These are phyloP conservation scores for Marchantia paleacea DNA, from an alignment of 225 moss, liverwort and hornwort genomes.

Conservation along the genomic window DNA sequence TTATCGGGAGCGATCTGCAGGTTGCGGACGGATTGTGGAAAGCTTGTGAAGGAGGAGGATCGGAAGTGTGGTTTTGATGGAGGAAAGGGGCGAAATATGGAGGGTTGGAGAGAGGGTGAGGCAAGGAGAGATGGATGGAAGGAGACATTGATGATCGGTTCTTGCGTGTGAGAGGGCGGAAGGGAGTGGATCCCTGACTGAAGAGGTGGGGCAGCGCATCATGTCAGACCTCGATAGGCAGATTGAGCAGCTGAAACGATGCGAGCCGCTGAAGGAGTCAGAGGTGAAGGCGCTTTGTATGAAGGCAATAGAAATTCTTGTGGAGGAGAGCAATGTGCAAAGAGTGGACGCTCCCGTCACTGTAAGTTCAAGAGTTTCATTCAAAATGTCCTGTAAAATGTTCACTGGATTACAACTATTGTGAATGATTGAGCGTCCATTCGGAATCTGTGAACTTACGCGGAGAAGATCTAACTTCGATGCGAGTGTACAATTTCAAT, in stretches of 20 bases:
- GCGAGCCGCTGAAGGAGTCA: constrained; percentile 93
- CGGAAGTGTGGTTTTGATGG: constrained; percentile 13
- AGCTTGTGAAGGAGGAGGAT: not conserved
- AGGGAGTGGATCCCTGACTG: constrained; percentile 26
- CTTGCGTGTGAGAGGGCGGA: constrained; percentile 1
- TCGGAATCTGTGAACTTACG: not conserved
- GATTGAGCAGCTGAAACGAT: constrained; percentile 99
- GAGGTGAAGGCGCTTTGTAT: constrained; percentile 98
- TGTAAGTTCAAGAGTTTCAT: constrained; percentile 46
- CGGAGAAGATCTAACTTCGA: not conserved
- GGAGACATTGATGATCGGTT: constrained; percentile 8
- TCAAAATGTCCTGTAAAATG: not conserved
- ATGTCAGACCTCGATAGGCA: constrained; percentile 99
- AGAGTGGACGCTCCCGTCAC: constrained; percentile 98
- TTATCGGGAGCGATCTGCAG: constrained; percentile 2
- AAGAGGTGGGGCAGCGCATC: constrained; percentile 23
- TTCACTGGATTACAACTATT: not conserved
- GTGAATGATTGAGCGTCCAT: not conserved
- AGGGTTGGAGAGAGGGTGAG: not conserved
- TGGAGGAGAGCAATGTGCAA: constrained; percentile 99
- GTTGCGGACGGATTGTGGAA: not conserved
- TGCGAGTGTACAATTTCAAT: not conserved
- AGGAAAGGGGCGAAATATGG: constrained; percentile 10
- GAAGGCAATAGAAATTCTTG: constrained; percentile 99
- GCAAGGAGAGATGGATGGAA: constrained; percentile 5